A percentile compares a stretch with the other conserved stretches of the same genome.
Conservation (phyloP, 2,329 filamentous ascomycete species). For the Akanthomyces lecanii region DNA sequence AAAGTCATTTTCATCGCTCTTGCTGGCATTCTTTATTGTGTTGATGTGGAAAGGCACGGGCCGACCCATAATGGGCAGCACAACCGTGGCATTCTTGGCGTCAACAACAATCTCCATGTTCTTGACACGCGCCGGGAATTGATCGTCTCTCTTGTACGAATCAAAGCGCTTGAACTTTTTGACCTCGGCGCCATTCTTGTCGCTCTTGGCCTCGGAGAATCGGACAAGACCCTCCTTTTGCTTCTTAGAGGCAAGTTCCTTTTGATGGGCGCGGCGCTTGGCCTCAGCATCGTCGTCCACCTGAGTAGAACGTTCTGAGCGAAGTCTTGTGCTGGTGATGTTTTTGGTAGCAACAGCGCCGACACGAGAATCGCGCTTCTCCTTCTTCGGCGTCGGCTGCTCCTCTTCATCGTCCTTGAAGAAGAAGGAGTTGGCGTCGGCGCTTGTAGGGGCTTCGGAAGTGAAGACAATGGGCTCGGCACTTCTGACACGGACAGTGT, state of each 20-base stretch:
- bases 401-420: slow-evolving; percentile 95
- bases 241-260: slow-evolving; percentile 80
- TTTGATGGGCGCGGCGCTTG: slow-evolving; percentile 85
- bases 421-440: slow-evolving; percentile 95
- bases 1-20: slow-evolving; percentile 92
- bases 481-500: slow-evolving; percentile 84
- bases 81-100: slow-evolving; percentile 80
- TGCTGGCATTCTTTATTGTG: slow-evolving; percentile 98
- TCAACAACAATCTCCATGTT: slow-evolving; percentile 90
- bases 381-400: slow-evolving; percentile 81
- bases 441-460: slow-evolving; percentile 82
- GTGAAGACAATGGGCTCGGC: slow-evolving; percentile 86
- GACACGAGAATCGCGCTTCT: slow-evolving; percentile 77
- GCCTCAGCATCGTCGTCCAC: slow-evolving; percentile 87
- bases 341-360: slow-evolving; percentile 91
- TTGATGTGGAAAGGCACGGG: slow-evolving; percentile 96
- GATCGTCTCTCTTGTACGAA: slow-evolving; percentile 97
- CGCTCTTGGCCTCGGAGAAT: slow-evolving; percentile 80
- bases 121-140: slow-evolving; percentile 76
- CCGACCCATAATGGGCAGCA: slow-evolving; percentile 94
- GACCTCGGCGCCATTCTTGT: slow-evolving; percentile 82
- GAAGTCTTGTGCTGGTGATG: slow-evolving; percentile 87
- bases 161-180: slow-evolving; percentile 99
- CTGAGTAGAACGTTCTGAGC: slow-evolving; percentile 84
- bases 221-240: slow-evolving; percentile 81